Conservation (phyloP, 2,329 filamentous ascomycete species). For the Trichophyton benhamiae region DNA sequence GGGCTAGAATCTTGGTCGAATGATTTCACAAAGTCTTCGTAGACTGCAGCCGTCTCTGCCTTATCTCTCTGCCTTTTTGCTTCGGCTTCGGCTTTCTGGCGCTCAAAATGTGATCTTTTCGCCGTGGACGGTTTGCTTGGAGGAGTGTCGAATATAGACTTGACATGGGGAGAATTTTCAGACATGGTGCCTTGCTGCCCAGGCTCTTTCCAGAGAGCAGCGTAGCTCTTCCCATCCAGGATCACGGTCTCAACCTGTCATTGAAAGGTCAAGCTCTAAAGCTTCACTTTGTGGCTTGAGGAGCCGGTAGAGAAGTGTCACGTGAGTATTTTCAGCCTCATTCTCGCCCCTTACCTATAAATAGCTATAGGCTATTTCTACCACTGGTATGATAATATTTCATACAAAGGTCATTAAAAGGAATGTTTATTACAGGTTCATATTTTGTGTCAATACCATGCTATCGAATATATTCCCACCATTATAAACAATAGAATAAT, state of each 20-base stretch:
- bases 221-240: background rate
- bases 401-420: too few relatives aligned
- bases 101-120: constrained; percentile 80
- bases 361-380: background rate
- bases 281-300: background rate
- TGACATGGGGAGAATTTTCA: background rate
- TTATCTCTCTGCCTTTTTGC: constrained; percentile 74
- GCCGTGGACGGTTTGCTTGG: background rate
- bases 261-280: background rate
- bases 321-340: background rate
- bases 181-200: background rate
- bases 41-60: constrained; percentile 75
- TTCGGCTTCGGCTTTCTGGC: constrained; percentile 77
- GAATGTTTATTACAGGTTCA: background rate
- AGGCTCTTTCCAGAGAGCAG: background rate
- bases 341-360: background rate
- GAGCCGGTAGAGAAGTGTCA: background rate
- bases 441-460: background rate
- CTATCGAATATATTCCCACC: background rate
- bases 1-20: constrained; percentile 36
- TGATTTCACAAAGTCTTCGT: constrained; percentile 75
- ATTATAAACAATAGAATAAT: background rate
- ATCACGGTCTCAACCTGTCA: background rate
- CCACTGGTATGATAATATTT: background rate
- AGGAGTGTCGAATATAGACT: background rate